phyloP scores from a whole-genome alignment of 1,284 basidiomycete species.

The Exobasidium rhododendri region DNA sequence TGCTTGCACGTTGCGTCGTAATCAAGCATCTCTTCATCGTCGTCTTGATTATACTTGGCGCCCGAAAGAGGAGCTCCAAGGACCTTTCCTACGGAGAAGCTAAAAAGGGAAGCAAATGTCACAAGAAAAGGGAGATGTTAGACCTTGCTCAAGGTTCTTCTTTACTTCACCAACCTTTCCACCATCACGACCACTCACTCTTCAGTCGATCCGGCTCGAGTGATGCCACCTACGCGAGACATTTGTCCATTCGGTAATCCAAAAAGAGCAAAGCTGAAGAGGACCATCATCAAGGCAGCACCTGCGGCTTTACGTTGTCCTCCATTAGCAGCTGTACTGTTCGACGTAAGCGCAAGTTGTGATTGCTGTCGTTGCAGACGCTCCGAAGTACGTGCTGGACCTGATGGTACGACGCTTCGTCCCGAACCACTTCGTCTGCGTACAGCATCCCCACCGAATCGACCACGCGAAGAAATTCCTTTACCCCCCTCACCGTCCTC shows the following conservation, averaged over 20 bases:
- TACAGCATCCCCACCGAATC: too few species aligned
- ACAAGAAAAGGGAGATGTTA: background rate
- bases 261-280: constrained; percentile 24
- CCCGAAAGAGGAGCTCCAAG: constrained; percentile 9
- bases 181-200: constrained; percentile 12
- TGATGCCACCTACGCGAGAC: constrained; percentile 10
- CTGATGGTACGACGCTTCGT: background rate
- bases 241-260: constrained; percentile 17
- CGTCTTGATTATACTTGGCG: constrained; percentile 16
- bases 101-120: constrained; percentile 4
- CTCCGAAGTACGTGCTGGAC: constrained; percentile 10
- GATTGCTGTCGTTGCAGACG: constrained; percentile 1
- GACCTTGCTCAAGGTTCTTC: background rate
- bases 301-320: constrained; percentile 14
- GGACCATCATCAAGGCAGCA: constrained; percentile 27
- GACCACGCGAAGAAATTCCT: background rate
- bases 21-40: constrained; percentile 16
- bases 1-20: constrained; percentile 4
- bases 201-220: background rate
- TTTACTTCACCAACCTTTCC: background rate
- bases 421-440: background rate
- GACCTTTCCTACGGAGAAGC: constrained; percentile 7
- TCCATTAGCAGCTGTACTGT: background rate
- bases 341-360: background rate
- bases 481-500: background rate